Evolutionary conservation across 306 rosid genomes (phyloP), one percentile per base, ranked within the genome.

Genomic region (Cucurbita ficifolia): DNA sequence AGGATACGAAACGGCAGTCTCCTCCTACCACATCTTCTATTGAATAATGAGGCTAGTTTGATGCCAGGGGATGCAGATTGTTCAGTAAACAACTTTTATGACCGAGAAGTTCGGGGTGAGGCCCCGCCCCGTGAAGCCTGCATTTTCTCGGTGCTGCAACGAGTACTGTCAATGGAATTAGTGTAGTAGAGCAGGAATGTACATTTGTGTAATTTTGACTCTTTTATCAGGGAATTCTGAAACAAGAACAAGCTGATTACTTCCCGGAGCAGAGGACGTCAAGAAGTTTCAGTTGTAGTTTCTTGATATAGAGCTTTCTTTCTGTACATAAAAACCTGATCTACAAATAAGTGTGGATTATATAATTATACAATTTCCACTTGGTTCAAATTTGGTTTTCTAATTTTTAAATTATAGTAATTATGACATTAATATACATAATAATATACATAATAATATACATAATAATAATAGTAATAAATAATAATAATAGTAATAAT

Each of bases 1-100:
- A 77, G 78, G 86, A 86, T 79, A 90, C 81, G 80, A 89, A 79
- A 62, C 80, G 81, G 77, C 86, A 83, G 48, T 55, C 39, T 74
- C 78, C 81, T 74, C 72, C 84, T 59, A 46, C 62, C 43, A 72
- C 51, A 42, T 64, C 51, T 6, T 58, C 43, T 67, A 74, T 79
- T 68, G 82, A 77, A 16, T 77, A 79, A 67, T 75, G 48, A 69
- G 73, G 14, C 35, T 69, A 68, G 57, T 48, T 49, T 69, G 57
- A 45, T 68, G 42, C 55, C n/a, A 21, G 73, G 33, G 56, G 21
- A 68, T 68, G 14, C 42, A 46, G 39, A 63, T 45, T 46, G 18
- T 51, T 65, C 2, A 9, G 14, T 46, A 13, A 24, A 50, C 55
- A 14, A 46, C 39, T 13, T 68, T 48, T 45, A 13, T 12, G 14